Evolutionary conservation across 805 yeast genomes (phyloP).

Genomic region (Wickerhamomyces rabaulensis): DNA sequence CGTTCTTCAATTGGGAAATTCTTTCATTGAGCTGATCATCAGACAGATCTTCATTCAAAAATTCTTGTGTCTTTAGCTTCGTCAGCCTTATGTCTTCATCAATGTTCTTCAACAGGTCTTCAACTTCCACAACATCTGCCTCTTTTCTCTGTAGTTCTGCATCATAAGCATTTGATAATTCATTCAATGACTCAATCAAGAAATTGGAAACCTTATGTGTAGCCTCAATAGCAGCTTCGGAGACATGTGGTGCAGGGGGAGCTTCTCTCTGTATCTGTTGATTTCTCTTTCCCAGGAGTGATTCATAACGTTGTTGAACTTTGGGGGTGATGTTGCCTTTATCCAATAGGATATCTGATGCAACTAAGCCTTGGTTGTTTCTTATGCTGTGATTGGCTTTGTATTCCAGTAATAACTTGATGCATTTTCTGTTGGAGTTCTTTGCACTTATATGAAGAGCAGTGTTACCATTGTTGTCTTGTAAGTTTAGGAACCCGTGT

Average conservation of each 20-base stretch:
- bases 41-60: conserved; percentile 14
- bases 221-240: conserved; percentile 51
- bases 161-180: conserved; percentile 48
- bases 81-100: conserved; percentile 35
- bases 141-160: conserved; percentile 49
- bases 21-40: conserved; percentile 9
- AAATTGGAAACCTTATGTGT: conserved; percentile 46
- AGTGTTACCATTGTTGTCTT: conserved; percentile 74
- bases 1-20: conserved; percentile 11
- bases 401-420: conserved; percentile 42
- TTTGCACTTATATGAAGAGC: conserved; percentile 71
- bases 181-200: conserved; percentile 43
- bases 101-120: conserved; percentile 35
- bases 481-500: conserved; percentile 55
- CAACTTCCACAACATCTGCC: conserved; percentile 45
- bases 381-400: conserved; percentile 41
- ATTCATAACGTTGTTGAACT: conserved; percentile 20
- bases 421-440: conserved; percentile 47
- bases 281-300: conserved; percentile 15
- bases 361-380: conserved; percentile 28
- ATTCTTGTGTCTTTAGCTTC: conserved; percentile 21
- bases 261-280: conserved; percentile 11
- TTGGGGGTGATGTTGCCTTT: conserved; percentile 19
- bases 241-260: conserved; percentile 34
- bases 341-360: conserved; percentile 24